phyloP scores from a whole-genome alignment of 139 green algal species.

The Diplosphaera chodatii region DNA sequence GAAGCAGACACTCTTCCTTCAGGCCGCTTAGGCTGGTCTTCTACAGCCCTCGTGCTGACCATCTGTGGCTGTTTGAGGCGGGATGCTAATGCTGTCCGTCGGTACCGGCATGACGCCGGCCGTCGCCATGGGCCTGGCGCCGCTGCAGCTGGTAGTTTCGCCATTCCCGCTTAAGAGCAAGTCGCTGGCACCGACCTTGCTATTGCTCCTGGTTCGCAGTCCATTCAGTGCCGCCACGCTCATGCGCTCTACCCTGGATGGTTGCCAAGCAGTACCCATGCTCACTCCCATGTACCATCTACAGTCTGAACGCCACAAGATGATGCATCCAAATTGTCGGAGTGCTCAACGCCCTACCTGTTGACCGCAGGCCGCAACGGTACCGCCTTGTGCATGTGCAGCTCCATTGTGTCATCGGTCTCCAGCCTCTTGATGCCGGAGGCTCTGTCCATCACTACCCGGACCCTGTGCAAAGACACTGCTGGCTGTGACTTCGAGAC shows the following conservation, averaged over 20 bases:
- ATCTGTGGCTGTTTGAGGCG: no score
- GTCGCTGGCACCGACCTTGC: no score
- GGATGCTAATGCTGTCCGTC: no score
- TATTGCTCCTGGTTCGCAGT: background rate
- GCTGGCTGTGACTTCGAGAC: background rate
- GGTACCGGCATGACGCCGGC: no score
- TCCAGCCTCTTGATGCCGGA: conserved; percentile 20
- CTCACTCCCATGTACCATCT: no score
- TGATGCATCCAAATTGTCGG: no score
- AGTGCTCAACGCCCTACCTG: no score
- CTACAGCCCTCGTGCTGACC: no score
- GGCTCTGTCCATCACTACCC: conserved; percentile 12
- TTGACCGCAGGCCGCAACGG: background rate
- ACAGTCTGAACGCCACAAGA: no score
- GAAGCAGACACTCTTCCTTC: no score
- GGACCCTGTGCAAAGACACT: background rate
- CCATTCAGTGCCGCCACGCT: background rate
- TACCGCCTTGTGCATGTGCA: background rate
- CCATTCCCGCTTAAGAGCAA: background rate
- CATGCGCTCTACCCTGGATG: background rate
- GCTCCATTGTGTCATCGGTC: background rate
- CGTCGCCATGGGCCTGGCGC: background rate
- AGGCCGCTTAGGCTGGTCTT: no score
- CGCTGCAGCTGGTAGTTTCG: background rate
- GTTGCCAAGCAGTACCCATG: no score